Evolutionary conservation across 805 yeast genomes (phyloP), one percentile per base, ranked within the genome.

Genomic region (Isabelozyma gotoi): DNA sequence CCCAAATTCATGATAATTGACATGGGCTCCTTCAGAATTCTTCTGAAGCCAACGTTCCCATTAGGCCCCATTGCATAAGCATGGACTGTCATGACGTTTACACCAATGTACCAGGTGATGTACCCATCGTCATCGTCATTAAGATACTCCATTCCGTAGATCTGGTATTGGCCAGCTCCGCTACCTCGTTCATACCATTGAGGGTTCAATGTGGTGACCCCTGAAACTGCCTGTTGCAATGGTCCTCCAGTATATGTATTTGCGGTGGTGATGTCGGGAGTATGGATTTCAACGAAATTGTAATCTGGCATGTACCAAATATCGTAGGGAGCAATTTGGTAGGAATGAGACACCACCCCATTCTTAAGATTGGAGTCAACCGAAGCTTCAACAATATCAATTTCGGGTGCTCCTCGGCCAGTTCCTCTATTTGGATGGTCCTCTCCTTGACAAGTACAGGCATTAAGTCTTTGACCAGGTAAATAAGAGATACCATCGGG

Each of bases 231-330:
- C 67, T 92, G 92, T 69, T 92, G 98, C 66, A 76, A 81, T 1
- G 97, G 96, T 38, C 97, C 97, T 46, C 98, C 99, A 27, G 88
- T 74, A 67, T 88, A 91, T 1, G 88, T 74, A 63, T 91, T 92
- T 91, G 90, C 87, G 11, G 83, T 61, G 1, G 97, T 86, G 35
- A 85, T 69, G 0, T 86, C 68, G 18, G 52, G 51, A 67, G 92
- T 89, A 65, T 85, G 71, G 48, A 92, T 71, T 59, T 83, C 92
- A 42, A 90, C 63, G 57, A 77, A 91, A 52, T 82, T 79, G 65
- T 90, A 90, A 65, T 92, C 96, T 4, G 97, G 96, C 59, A 78
- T 76, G 61, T 88, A 92, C 97, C 97, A 92, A 50, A 90, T 84
- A 65, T 92, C 98, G 60, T 81, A 81, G 7, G 98, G 98, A 14